phyloP scores from a whole-genome alignment of 345 rosid genomes.

The Camelina hispida region DNA sequence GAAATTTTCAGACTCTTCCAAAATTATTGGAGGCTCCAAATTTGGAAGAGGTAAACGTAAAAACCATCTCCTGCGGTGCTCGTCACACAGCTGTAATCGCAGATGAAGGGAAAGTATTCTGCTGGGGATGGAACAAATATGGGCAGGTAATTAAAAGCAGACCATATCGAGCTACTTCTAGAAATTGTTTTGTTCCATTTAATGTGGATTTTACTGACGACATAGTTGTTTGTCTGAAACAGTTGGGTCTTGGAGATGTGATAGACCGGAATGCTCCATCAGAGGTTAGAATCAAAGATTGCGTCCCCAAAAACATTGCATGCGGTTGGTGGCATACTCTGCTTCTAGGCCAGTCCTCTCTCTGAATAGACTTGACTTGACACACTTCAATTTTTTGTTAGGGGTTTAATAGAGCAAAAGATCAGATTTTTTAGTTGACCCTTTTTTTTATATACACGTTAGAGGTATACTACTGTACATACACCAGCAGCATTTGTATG shows the following conservation, averaged over 20 bases:
- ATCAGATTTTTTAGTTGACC: slow-evolving; percentile 4
- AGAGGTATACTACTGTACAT: slow-evolving; percentile 34
- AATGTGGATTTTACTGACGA: background rate
- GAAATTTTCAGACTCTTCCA: slow-evolving; percentile 71
- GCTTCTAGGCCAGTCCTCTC: slow-evolving; percentile 68
- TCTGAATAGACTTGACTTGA: slow-evolving; percentile 45
- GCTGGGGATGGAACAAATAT: slow-evolving; percentile 99
- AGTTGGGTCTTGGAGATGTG: slow-evolving; percentile 96
- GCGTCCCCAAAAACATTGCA: slow-evolving; percentile 63
- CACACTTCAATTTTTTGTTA: slow-evolving; percentile 67
- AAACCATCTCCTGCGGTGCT: slow-evolving; percentile 89
- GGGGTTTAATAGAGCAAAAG: slow-evolving; percentile 35
- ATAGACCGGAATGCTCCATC: slow-evolving; percentile 83
- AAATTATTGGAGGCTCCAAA: slow-evolving; percentile 86
- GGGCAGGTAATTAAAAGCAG: slow-evolving; percentile 78
- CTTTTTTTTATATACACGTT: background rate
- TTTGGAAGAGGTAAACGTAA: slow-evolving; percentile 64
- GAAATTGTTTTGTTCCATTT: background rate
- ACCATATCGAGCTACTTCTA: slow-evolving; percentile 8
- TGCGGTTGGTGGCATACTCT: slow-evolving; percentile 99
- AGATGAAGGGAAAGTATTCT: slow-evolving; percentile 76
- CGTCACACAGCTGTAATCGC: slow-evolving; percentile 77
- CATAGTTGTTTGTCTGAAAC: slow-evolving; percentile 42
- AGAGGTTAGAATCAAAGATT: slow-evolving; percentile 66
- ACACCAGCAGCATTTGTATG: slow-evolving; percentile 15